These are phyloP conservation scores for Paramecium caudatum DNA, from an alignment of 73 alveolate genomes.

Conservation along the genomic window DNA sequence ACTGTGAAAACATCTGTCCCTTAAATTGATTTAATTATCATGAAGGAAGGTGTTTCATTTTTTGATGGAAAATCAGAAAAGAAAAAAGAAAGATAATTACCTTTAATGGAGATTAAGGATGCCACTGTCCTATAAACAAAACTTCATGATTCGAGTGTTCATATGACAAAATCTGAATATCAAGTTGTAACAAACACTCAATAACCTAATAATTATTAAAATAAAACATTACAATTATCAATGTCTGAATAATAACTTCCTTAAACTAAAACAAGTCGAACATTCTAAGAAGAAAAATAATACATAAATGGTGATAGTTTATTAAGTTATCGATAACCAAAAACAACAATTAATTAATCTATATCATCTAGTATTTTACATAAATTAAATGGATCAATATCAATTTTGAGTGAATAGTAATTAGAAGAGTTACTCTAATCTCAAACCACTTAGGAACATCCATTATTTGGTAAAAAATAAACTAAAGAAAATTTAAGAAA, in stretches of 20 bases:
- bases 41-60: slow-evolving; percentile 64
- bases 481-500: background rate
- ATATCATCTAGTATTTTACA: background rate
- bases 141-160: background rate
- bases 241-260: background rate
- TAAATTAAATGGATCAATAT: slow-evolving; percentile 52
- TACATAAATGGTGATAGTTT: background rate
- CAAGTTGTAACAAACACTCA: background rate
- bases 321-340: slow-evolving; percentile 7
- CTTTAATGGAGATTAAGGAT: slow-evolving; percentile 11
- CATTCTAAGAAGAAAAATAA: slow-evolving; percentile 10
- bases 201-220: background rate
- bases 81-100: slow-evolving; percentile 19
- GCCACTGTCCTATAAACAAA: background rate
- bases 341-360: slow-evolving; percentile 27
- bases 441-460: background rate
- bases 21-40: background rate
- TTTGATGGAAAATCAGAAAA: slow-evolving; percentile 54
- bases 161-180: slow-evolving; percentile 65
- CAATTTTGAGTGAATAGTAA: slow-evolving; percentile 26
- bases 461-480: background rate
- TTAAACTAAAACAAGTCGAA: slow-evolving; percentile 10
- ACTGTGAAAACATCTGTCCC: background rate
- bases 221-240: slow-evolving; percentile 4
- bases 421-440: background rate